Evolutionary conservation across 768 basidiomycete species (phyloP).

Genomic region (Brasilioporus rufonigricans): DNA sequence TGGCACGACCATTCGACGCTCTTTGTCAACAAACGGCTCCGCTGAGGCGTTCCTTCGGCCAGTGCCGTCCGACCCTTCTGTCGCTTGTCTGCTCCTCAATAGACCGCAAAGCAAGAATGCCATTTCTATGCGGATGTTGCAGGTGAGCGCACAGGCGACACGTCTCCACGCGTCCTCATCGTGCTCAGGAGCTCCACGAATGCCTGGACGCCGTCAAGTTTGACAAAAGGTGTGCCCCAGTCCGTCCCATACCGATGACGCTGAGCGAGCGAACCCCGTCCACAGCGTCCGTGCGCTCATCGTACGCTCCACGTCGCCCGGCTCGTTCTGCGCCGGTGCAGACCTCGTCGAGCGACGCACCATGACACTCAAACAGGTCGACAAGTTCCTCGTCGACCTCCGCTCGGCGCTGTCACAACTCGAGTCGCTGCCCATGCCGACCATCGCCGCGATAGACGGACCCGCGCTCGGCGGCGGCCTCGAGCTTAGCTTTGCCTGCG

Average conservation of each 20-base stretch:
- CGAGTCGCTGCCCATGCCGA: conserved; percentile 84
- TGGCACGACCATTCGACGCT: conserved; percentile 7
- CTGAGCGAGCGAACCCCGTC: background rate
- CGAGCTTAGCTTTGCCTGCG: conserved; percentile 85
- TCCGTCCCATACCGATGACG: background rate
- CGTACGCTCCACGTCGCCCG: conserved; percentile 72
- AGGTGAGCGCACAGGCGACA: conserved; percentile 39
- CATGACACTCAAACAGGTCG: conserved; percentile 74
- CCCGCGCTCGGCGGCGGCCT: conserved; percentile 93
- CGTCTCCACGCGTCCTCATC: background rate
- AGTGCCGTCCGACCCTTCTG: conserved; percentile 54
- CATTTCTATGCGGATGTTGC: conserved; percentile 70
- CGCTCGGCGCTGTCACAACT: conserved; percentile 69
- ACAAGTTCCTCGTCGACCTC: conserved; percentile 74
- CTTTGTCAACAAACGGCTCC: conserved; percentile 19
- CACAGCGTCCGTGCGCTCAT: conserved; percentile 75
- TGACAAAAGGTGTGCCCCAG: conserved; percentile 53
- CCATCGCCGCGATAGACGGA: conserved; percentile 90
- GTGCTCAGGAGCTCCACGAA: conserved; percentile 63
- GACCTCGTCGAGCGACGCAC: conserved; percentile 83
- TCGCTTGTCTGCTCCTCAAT: conserved; percentile 75
- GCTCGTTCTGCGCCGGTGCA: conserved; percentile 89
- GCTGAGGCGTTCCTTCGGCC: conserved; percentile 49
- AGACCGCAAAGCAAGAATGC: conserved; percentile 85
- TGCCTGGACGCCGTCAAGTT: conserved; percentile 65